Percentiles rank a stretch among this genome's conserved stretches.
Evolutionary conservation across 768 basidiomycete species (phyloP).

Genomic region (Calocybe cyanea): DNA sequence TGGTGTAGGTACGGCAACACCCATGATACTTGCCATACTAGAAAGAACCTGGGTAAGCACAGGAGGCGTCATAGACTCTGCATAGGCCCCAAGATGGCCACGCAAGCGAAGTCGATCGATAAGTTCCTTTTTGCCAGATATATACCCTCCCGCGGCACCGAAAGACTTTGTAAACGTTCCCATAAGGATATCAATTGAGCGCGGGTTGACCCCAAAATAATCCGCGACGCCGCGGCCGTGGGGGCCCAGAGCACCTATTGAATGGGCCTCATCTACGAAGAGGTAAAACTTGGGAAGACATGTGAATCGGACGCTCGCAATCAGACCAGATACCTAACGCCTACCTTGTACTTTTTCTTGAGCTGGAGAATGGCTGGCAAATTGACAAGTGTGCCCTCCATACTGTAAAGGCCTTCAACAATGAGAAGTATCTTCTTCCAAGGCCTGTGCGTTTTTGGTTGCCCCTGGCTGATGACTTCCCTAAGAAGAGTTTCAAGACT

Average conservation of each 20-base stretch:
- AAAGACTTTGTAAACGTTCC: conserved; percentile 98
- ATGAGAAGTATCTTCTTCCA: conserved; percentile 98
- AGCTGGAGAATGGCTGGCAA: conserved; percentile 79
- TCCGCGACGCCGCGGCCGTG: conserved; percentile 93
- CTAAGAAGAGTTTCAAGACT: conserved; percentile 75
- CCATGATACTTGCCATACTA: conserved; percentile 97
- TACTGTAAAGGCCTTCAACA: conserved; percentile 94
- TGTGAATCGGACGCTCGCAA: too few species aligned
- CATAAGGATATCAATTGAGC: conserved; percentile 89
- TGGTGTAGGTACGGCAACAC: conserved; percentile 45
- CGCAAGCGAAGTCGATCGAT: conserved; percentile 80
- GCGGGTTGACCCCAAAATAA: conserved; percentile 85
- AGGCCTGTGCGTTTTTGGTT: conserved; percentile 95
- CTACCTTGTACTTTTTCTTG: conserved; percentile 93
- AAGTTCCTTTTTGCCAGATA: conserved; percentile 77
- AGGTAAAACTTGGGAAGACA: conserved; percentile 75
- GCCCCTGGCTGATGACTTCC: conserved; percentile 95
- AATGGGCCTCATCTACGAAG: conserved; percentile 96
- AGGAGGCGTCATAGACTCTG: conserved; percentile 87
- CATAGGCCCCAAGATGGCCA: conserved; percentile 80
- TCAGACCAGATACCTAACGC: conserved; percentile 11
- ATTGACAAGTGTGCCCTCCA: conserved; percentile 96
- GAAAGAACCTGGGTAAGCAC: conserved; percentile 89
- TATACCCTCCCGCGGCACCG: conserved; percentile 92
- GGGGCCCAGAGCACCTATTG: conserved; percentile 92